Evolutionary conservation across 139 green algal genomes (phyloP).

Genomic region (Zygnema circumcarinatum): DNA sequence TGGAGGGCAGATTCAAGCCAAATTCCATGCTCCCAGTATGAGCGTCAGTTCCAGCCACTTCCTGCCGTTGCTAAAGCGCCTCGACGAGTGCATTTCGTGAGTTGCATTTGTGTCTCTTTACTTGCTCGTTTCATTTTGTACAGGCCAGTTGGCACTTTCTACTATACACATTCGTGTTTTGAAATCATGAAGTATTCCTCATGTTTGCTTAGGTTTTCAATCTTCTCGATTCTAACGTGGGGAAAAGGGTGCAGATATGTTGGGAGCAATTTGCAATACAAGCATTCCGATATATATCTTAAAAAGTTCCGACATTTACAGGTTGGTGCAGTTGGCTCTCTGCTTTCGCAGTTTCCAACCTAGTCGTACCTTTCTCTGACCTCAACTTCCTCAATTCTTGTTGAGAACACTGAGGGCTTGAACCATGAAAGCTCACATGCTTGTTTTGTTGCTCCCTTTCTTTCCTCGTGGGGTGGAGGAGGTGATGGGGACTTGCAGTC

Average conservation of each 20-base stretch:
- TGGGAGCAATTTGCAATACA: slow-evolving; percentile 84
- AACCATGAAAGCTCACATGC: too few species aligned
- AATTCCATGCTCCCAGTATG: slow-evolving; percentile 64
- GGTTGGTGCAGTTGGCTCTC: slow-evolving; percentile 32
- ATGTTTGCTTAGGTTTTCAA: too few species aligned
- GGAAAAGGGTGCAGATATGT: slow-evolving; percentile 58
- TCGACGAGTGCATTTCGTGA: slow-evolving; percentile 90
- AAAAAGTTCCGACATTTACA: slow-evolving; percentile 91
- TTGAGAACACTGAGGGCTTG: too few species aligned
- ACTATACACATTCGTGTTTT: too few species aligned
- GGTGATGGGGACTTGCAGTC: too few species aligned
- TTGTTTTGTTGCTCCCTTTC: too few species aligned
- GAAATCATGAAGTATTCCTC: too few species aligned
- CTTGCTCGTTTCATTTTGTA: neutral
- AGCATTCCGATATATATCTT: slow-evolving; percentile 82
- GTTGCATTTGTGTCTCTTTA: slow-evolving; percentile 21
- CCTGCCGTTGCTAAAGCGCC: slow-evolving; percentile 78
- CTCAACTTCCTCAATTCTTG: too few species aligned
- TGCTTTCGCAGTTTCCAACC: neutral
- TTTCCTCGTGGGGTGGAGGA: too few species aligned
- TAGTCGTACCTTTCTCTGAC: too few species aligned
- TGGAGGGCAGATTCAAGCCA: slow-evolving; percentile 63
- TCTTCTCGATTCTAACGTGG: too few species aligned
- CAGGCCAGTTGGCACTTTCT: neutral
- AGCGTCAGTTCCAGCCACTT: slow-evolving; percentile 69